A percentile compares a stretch with the other conserved stretches of the same genome.
These are phyloP conservation scores for Penicillium riverlandense DNA, from an alignment of 495 filamentous ascomycete genomes.

Conservation along the genomic window DNA sequence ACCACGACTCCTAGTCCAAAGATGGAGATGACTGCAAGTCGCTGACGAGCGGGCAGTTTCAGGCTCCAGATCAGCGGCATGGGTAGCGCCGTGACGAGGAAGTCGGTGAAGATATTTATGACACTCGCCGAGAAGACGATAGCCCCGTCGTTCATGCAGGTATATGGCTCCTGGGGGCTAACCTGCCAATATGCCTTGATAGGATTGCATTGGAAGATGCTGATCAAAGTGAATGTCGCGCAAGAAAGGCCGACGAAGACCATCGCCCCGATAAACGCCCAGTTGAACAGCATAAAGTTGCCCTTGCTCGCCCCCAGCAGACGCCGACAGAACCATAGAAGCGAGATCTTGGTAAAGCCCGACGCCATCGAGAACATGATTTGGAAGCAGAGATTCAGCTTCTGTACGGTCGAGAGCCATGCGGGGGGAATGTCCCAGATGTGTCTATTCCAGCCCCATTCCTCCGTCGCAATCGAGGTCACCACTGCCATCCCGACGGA, in stretches of 20 bases:
- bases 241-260: constrained; percentile 36
- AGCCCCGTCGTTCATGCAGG: constrained; percentile 44
- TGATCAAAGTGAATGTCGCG: constrained; percentile 40
- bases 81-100: constrained; percentile 49
- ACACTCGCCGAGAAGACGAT: constrained; percentile 48
- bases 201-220: constrained; percentile 51
- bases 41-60: constrained; percentile 46
- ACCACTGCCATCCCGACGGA: constrained; percentile 37
- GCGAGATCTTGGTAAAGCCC: constrained; percentile 48
- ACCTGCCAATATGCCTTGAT: constrained; percentile 47
- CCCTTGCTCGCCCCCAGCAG: constrained; percentile 36
- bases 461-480: constrained; percentile 31
- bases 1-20: constrained; percentile 53
- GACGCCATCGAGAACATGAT: constrained; percentile 47
- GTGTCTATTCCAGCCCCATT: constrained; percentile 50
- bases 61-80: constrained; percentile 52
- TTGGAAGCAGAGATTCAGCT: constrained; percentile 45
- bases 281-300: constrained; percentile 27
- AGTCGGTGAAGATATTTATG: constrained; percentile 55
- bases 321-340: constrained; percentile 51
- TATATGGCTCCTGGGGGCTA: constrained; percentile 20
- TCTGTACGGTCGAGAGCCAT: constrained; percentile 25
- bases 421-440: constrained; percentile 41
- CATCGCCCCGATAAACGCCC: constrained; percentile 36
- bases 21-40: constrained; percentile 49